Percentiles rank a stretch among this genome's conserved stretches.
Conservation (phyloP, 371 early-diverging fungal genomes). For the Scutellospora calospora region DNA sequence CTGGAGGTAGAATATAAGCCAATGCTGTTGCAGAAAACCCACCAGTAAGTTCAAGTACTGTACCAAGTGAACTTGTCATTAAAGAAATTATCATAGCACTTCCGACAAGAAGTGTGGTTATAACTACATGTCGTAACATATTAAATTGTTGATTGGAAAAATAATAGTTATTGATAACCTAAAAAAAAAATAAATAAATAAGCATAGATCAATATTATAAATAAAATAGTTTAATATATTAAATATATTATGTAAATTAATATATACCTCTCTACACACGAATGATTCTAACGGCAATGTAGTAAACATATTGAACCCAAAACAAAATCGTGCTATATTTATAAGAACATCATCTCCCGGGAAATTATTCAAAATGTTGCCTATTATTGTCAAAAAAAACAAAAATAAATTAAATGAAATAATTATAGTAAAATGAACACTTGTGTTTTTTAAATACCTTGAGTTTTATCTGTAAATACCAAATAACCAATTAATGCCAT, state of each 20-base stretch:
- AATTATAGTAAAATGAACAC: slow-evolving; percentile 7
- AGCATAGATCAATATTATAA: background rate
- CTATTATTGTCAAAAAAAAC: slow-evolving; percentile 43
- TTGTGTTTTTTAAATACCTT: slow-evolving; percentile 53
- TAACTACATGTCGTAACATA: slow-evolving; percentile 61
- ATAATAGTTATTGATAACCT: slow-evolving; percentile 71
- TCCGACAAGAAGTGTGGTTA: slow-evolving; percentile 70
- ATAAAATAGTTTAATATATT: background rate
- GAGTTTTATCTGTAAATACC: slow-evolving; percentile 77
- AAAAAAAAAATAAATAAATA: slow-evolving; percentile 1
- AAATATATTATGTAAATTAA: background rate
- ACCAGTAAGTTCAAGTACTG: slow-evolving; percentile 81
- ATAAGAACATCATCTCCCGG: slow-evolving; percentile 74
- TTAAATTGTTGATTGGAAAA: slow-evolving; percentile 63
- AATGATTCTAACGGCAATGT: slow-evolving; percentile 81
- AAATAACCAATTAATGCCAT: slow-evolving; percentile 74
- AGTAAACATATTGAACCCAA: slow-evolving; percentile 86
- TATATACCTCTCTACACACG: slow-evolving; percentile 78
- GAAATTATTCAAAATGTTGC: slow-evolving; percentile 85
- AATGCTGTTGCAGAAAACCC: slow-evolving; percentile 82
- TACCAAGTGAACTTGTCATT: slow-evolving; percentile 75
- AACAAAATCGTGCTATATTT: slow-evolving; percentile 81
- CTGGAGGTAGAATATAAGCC: slow-evolving; percentile 80
- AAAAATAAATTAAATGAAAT: slow-evolving; percentile 1
- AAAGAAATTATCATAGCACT: slow-evolving; percentile 66